Evolutionary conservation across 1,284 basidiomycete genomes (phyloP), one percentile per base, ranked within the genome.

Genomic region (Pisolithus thermaeus): DNA sequence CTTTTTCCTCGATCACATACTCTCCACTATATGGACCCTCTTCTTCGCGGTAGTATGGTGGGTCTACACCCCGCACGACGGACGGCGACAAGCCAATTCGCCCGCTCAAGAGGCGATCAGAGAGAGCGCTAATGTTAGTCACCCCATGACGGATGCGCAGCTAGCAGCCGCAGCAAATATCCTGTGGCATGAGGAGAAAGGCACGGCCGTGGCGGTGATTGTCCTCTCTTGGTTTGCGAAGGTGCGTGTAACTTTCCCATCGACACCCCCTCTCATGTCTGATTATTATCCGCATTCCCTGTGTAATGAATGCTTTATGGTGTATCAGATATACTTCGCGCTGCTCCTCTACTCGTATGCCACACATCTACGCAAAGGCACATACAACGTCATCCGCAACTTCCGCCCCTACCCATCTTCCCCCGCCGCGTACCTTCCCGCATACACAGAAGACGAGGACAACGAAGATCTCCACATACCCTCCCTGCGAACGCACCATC

Each of bases 291-390:
- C 40, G 39, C 50, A 51, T 50, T 40, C 54, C 22, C n/a, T n/a
- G n/a, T n/a, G n/a, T n/a, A n/a, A n/a, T n/a, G n/a, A n/a, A n/a
- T n/a, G n/a, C n/a, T n/a, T n/a, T 51, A 35, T 42, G 4, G 22
- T 18, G 20, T 7, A n/a, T 9, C 58, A 97, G 95, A 77, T 97
- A 58, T 99, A 97, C 75, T 95, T 98, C 70, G 88, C 90, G 37
- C 72, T 91, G 30, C 72, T 96, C 37, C 74, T 99, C 35, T 99
- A 98, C 70, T 97, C 96, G 9, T 98, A 92, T 68, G 94, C 95
- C 3, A 77, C 85, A 1, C 96, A 98, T 68, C 84, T 99, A 44
- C 89, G 95, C 37, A 88, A 89, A 62, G 91, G 92, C 45, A 90
- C 92, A 11, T 98, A 97, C 67, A 87, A 90, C 60, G 76, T 84